Evolutionary conservation across 805 yeast species (phyloP), one percentile per base, ranked within the genome.

Genomic region (Kuraishia molischiana): DNA sequence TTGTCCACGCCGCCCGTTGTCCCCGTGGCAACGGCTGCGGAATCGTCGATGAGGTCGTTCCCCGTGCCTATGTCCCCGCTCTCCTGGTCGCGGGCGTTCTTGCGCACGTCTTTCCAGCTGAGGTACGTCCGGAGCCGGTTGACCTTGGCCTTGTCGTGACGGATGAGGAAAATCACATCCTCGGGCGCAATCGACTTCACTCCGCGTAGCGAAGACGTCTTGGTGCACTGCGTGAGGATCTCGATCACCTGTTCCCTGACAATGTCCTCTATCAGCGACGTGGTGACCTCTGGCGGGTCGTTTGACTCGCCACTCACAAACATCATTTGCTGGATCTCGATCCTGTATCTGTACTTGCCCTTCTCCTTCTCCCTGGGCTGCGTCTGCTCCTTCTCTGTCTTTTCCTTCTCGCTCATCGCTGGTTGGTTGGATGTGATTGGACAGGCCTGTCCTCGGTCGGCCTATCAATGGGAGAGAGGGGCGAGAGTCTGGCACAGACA

Each of bases 301-400:
- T 84, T 85, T 1, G 92, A 77, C 56, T 92, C 97, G 2, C 98
- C 98, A 39, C 82, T 72, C 39, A 92, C 98, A 66, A 92, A 92
- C 98, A 92, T 92, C 98, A 92, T 92, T 64, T 85, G 92, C 59
- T 92, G 98, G 51, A 92, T 92, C 63, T 92, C 98, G 29, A 84
- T 74, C 40, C 95, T 68, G 58, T 90, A 92, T 53, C 80, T 78
- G 62, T 84, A 79, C 54, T 77, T 77, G 38, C 45, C 36, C 48
- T 49, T 35, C 24, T 34, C 41, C 24, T 24, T 28, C n/a, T 29
- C 60, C 26, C 26, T 8, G 10, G 8, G 26, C 11, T 22, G 26
- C 8, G 26, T 22, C 26, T 22, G 10, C 10, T 8, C 10, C 11
- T 22, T 22, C 11, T 22, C 26, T 11, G 8, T 22, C 10, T 22